Conservation (phyloP, 202 grass and related monocot species). For the Schoenoplectus tabernaemontani region DNA sequence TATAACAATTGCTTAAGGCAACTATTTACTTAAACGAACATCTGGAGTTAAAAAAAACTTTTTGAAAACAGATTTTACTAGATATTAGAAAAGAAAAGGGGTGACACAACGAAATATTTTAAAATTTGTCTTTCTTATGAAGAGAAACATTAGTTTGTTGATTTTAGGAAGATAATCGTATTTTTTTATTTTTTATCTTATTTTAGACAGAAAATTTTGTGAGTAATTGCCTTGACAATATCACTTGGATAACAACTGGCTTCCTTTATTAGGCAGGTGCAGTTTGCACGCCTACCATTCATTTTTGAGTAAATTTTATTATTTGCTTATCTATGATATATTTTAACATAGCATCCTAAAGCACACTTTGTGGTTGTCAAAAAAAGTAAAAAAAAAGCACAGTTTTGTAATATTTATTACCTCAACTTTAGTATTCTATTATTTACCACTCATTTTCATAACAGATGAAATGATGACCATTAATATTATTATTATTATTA, state of each 20-base stretch:
- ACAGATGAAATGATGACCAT: constrained; percentile 8
- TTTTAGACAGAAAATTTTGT: constrained; percentile 5
- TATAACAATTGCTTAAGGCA: background rate
- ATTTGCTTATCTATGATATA: background rate
- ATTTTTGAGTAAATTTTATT: constrained; percentile 1
- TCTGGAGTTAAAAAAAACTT: background rate
- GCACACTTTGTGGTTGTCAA: background rate
- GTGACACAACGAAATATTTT: background rate
- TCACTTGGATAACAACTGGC: background rate
- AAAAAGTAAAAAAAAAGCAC: background rate
- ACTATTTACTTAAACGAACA: background rate
- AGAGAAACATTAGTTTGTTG: background rate
- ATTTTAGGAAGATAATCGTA: background rate
- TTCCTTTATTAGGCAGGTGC: constrained; percentile 2
- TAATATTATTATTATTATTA: constrained; percentile 8
- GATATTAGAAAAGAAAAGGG: background rate
- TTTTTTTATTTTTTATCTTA: background rate
- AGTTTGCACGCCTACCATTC: background rate
- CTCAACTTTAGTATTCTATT: background rate
- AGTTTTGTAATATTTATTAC: background rate
- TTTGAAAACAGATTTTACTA: background rate
- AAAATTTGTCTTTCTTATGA: background rate
- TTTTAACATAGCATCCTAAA: background rate
- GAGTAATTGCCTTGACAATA: background rate
- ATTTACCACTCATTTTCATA: background rate